Conservation (phyloP, 2,329 filamentous ascomycete genomes). For the Periconia sp. region DNA sequence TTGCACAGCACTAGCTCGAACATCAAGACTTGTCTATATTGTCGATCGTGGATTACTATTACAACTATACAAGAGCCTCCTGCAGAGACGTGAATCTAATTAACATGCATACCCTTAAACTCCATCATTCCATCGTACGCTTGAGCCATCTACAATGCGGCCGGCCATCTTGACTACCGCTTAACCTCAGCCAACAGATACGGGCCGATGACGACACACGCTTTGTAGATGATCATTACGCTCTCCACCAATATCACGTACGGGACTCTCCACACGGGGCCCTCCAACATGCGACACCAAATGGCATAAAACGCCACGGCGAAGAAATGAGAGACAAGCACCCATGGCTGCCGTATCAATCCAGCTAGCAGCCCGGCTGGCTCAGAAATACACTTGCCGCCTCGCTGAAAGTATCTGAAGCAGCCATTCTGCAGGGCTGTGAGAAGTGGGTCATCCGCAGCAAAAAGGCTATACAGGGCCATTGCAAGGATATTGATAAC, state of each 20-base stretch:
- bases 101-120: too few species aligned
- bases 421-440: constrained; percentile 85
- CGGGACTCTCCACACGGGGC: constrained; percentile 48
- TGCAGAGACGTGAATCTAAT: too few species aligned
- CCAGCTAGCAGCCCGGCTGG: constrained; percentile 84
- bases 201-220: constrained; percentile 81
- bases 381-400: constrained; percentile 74
- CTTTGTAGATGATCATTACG: constrained; percentile 77
- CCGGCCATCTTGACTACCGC: too few species aligned
- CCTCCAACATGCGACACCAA: constrained; percentile 67
- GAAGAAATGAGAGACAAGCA: constrained; percentile 94
- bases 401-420: constrained; percentile 86
- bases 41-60: too few species aligned
- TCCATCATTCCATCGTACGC: too few species aligned
- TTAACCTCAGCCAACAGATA: constrained; percentile 75
- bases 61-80: too few species aligned
- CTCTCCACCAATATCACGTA: constrained; percentile 67
- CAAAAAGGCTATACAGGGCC: constrained; percentile 90
- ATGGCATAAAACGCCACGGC: constrained; percentile 87
- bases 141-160: too few species aligned
- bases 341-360: constrained; percentile 75
- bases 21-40: too few species aligned
- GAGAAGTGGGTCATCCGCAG: constrained; percentile 70
- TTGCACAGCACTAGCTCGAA: too few species aligned
- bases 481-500: constrained; percentile 99